phyloP scores from a whole-genome alignment of 2,329 filamentous ascomycete species.

The Xylaria sp. region DNA sequence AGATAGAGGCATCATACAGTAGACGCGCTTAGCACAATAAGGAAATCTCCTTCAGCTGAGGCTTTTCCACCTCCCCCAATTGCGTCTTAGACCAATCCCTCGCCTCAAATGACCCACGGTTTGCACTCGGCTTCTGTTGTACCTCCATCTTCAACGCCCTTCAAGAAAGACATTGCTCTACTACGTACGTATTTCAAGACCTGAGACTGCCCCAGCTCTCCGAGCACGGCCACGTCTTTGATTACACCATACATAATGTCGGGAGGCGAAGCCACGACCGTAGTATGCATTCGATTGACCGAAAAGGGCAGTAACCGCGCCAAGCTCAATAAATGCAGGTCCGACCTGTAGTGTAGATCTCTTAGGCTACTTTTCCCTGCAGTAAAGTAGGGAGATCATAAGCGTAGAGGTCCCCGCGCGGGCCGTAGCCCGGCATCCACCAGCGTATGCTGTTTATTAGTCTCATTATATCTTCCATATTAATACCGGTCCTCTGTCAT shows the following conservation, averaged over 20 bases:
- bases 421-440: not conserved
- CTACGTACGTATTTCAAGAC: not conserved
- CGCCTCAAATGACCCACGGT: not conserved
- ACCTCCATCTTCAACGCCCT: not conserved
- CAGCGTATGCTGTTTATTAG: not conserved
- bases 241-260: not conserved
- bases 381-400: not conserved
- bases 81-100: not conserved
- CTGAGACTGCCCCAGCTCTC: not conserved
- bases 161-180: no score
- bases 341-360: constrained; percentile 7
- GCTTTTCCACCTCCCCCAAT: not conserved
- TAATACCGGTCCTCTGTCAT: not conserved
- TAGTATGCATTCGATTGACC: not conserved
- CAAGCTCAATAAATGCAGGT: constrained; percentile 23
- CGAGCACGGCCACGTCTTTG: not conserved
- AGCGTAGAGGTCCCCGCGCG: not conserved
- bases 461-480: constrained; percentile 8
- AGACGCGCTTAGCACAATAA: constrained; percentile 17
- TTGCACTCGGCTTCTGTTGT: not conserved
- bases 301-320: constrained; percentile 24
- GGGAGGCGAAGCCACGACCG: not conserved
- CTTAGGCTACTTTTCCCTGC: not conserved
- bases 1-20: not conserved
- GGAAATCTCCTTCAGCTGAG: constrained; percentile 21